Conservation (phyloP, 2,329 filamentous ascomycete species). For the Talaromyces sp. region DNA sequence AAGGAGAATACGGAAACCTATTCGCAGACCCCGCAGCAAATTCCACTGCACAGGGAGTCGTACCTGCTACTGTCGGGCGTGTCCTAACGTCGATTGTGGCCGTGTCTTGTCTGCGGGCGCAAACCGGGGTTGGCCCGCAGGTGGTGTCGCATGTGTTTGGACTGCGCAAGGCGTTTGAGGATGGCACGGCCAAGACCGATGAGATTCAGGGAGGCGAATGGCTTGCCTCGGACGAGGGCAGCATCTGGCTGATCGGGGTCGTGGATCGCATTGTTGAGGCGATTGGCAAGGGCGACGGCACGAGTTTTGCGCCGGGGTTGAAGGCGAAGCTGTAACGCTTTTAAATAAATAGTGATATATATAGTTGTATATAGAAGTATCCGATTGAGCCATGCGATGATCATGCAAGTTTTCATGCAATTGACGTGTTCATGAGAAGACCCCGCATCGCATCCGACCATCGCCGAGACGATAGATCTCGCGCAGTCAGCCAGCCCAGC, state of each 20-base stretch:
- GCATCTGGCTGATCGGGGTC: slow-evolving; percentile 57
- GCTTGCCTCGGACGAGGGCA: slow-evolving; percentile 52
- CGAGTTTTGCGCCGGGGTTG: slow-evolving; percentile 52
- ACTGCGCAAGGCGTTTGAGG: slow-evolving; percentile 67
- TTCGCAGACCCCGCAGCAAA: slow-evolving; percentile 61
- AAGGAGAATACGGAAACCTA: slow-evolving; percentile 67
- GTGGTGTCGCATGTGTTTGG: slow-evolving; percentile 78
- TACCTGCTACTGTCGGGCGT: slow-evolving; percentile 54
- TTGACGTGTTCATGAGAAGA: too few species aligned
- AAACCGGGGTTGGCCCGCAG: slow-evolving; percentile 78
- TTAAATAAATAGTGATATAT: not conserved
- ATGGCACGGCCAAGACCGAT: slow-evolving; percentile 59
- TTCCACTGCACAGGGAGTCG: slow-evolving; percentile 31
- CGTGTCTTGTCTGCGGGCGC: slow-evolving; percentile 67
- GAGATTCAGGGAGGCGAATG: slow-evolving; percentile 10
- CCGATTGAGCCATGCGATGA: not conserved
- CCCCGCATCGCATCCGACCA: not conserved
- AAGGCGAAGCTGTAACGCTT: slow-evolving; percentile 23
- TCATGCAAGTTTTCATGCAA: too few species aligned
- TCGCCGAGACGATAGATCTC: not conserved
- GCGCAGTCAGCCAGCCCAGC: not conserved
- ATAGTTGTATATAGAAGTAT: not conserved
- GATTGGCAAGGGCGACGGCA: slow-evolving; percentile 44
- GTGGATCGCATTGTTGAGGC: slow-evolving; percentile 57
- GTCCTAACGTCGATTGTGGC: slow-evolving; percentile 69